Conservation (phyloP, 257 asterid species). For the Solanum chiquidenum region DNA sequence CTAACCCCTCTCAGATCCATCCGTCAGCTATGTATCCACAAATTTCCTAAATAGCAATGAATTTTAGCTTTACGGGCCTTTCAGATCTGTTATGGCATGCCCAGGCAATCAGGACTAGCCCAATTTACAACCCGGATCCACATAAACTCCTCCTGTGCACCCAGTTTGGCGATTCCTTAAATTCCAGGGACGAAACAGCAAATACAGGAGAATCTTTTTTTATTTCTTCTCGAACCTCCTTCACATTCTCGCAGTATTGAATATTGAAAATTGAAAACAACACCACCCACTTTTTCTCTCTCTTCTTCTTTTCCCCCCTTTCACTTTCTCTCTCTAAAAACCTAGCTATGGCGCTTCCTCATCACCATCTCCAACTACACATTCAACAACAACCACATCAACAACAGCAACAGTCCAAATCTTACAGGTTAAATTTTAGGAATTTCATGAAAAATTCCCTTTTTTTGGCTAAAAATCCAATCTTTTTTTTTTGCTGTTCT, state of each 20-base stretch:
- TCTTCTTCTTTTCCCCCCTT: neutral
- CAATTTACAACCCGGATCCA: neutral
- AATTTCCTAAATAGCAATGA: no score
- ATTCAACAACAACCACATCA: constrained; percentile 9
- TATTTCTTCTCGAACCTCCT: constrained; percentile 6
- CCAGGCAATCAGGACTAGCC: neutral
- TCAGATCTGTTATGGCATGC: neutral
- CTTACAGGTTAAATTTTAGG: constrained; percentile 39
- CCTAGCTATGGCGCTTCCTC: constrained; percentile 65
- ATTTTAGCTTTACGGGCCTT: neutral
- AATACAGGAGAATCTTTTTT: constrained; percentile 11
- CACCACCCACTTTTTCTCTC: neutral
- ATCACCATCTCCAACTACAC: constrained; percentile 53
- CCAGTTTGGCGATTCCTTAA: neutral
- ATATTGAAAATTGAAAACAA: neutral
- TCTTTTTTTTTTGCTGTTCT: neutral
- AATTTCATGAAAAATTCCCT: neutral
- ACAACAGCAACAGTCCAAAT: constrained; percentile 17
- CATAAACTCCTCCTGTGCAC: neutral
- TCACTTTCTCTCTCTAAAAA: constrained; percentile 6
- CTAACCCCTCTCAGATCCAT: no score
- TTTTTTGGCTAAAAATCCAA: neutral
- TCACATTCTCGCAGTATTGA: neutral
- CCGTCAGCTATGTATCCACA: no score
- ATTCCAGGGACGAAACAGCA: constrained; percentile 22